phyloP scores from a whole-genome alignment of 805 yeast genomes.

The Hagleromyces aurorensis region DNA sequence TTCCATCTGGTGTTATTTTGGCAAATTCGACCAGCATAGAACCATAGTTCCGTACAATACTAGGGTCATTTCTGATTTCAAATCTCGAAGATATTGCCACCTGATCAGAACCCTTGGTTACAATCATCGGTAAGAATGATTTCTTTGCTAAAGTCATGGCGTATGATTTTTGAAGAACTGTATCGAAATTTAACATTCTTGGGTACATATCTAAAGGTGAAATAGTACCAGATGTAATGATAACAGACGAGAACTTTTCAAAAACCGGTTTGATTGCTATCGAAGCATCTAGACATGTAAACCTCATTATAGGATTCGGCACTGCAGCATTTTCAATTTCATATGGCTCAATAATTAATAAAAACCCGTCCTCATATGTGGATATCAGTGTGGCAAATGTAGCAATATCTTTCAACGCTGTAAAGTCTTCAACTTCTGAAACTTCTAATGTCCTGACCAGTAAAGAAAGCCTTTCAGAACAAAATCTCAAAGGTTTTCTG shows the following conservation, averaged over 20 bases:
- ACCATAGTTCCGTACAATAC: constrained; percentile 95
- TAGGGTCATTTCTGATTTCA: constrained; percentile 95
- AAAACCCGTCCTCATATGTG: constrained; percentile 90
- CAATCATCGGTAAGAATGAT: constrained; percentile 90
- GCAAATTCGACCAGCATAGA: constrained; percentile 85
- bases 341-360: constrained; percentile 87
- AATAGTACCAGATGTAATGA: constrained; percentile 95
- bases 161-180: constrained; percentile 90
- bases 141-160: constrained; percentile 91
- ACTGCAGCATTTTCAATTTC: constrained; percentile 94
- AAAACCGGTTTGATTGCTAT: constrained; percentile 96
- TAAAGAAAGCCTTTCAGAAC: constrained; percentile 84
- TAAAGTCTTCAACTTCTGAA: constrained; percentile 81
- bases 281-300: constrained; percentile 94
- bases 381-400: constrained; percentile 94
- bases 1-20: constrained; percentile 94
- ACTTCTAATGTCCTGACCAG: constrained; percentile 85
- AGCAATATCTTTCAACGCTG: constrained; percentile 90
- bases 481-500: constrained; percentile 80
- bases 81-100: constrained; percentile 94
- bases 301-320: constrained; percentile 90
- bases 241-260: constrained; percentile 84
- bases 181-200: constrained; percentile 86
- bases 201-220: constrained; percentile 99
- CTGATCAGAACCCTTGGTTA: constrained; percentile 96